These are phyloP conservation scores for Cladobotryum protrusum DNA, from an alignment of 2,329 filamentous ascomycete species.

Conservation along the genomic window DNA sequence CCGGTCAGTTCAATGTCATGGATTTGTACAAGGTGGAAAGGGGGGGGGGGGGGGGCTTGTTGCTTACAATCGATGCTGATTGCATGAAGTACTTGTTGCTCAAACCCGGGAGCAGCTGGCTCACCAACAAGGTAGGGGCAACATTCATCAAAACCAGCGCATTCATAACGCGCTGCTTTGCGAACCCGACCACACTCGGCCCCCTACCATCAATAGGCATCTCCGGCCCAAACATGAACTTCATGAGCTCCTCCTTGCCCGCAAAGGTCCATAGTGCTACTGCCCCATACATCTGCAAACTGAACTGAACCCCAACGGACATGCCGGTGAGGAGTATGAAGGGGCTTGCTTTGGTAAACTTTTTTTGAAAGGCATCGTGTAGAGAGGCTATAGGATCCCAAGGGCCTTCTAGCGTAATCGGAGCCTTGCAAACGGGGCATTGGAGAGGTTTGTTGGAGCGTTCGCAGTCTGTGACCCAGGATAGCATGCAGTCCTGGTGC, in stretches of 20 bases:
- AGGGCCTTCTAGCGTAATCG: constrained; percentile 70
- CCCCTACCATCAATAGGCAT: constrained; percentile 22
- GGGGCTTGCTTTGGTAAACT: constrained; percentile 49
- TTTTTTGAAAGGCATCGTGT: constrained; percentile 51
- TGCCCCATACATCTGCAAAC: constrained; percentile 48
- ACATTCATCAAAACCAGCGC: constrained; percentile 37
- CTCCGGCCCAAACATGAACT: constrained; percentile 35
- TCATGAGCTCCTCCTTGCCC: constrained; percentile 38
- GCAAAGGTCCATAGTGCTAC: constrained; percentile 47
- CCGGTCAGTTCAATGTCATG: not conserved
- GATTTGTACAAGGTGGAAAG: not conserved
- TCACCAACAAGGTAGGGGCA: constrained; percentile 40
- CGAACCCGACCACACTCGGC: constrained; percentile 19
- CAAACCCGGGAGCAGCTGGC: constrained; percentile 38
- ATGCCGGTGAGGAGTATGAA: constrained; percentile 60
- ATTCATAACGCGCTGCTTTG: constrained; percentile 26
- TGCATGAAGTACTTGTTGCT: constrained; percentile 38
- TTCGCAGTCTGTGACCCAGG: constrained; percentile 91
- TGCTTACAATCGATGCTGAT: constrained; percentile 35
- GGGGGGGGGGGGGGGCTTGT: not conserved
- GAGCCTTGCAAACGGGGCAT: constrained; percentile 85
- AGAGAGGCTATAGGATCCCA: constrained; percentile 65
- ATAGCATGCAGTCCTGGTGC: constrained; percentile 82
- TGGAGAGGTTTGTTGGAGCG: constrained; percentile 57
- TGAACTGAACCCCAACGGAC: constrained; percentile 42